Conservation (phyloP, 2,329 filamentous ascomycete species). For the Alternaria sp. region DNA sequence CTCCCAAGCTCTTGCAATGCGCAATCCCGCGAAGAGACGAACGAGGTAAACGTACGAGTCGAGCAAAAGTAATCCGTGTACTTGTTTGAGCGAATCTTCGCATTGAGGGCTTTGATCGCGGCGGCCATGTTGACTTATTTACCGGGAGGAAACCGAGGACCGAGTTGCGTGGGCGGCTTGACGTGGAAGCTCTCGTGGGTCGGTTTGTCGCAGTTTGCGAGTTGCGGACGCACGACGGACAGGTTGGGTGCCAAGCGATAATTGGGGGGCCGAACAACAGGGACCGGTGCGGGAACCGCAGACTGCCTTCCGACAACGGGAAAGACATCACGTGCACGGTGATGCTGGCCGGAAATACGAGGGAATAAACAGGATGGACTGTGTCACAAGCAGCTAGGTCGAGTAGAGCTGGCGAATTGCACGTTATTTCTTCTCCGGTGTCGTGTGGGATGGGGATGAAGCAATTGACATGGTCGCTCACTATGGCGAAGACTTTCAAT, state of each 20-base stretch:
- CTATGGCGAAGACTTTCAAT: neutral
- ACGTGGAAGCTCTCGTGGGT: conserved; percentile 5
- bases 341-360: neutral
- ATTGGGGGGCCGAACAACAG: conserved; percentile 12
- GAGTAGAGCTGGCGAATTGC: neutral
- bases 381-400: neutral
- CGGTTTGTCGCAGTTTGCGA: conserved; percentile 6
- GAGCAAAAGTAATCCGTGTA: conserved; percentile 60
- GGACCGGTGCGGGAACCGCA: conserved; percentile 4
- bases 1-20: neutral
- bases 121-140: conserved; percentile 53
- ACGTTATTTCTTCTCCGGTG: neutral
- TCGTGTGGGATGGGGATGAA: neutral
- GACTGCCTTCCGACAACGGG: conserved; percentile 7
- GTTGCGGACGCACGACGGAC: conserved; percentile 9
- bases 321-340: conserved; percentile 16
- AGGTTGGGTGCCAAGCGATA: conserved; percentile 14
- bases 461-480: neutral
- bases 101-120: conserved; percentile 61
- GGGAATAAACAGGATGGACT: neutral
- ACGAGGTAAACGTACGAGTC: conserved; percentile 53
- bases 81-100: conserved; percentile 59
- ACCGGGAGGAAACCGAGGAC: neutral
- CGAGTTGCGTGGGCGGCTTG: conserved; percentile 2
- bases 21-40: conserved; percentile 7